phyloP scores from a whole-genome alignment of 768 basidiomycete species.

The Wakefieldia striispora region DNA sequence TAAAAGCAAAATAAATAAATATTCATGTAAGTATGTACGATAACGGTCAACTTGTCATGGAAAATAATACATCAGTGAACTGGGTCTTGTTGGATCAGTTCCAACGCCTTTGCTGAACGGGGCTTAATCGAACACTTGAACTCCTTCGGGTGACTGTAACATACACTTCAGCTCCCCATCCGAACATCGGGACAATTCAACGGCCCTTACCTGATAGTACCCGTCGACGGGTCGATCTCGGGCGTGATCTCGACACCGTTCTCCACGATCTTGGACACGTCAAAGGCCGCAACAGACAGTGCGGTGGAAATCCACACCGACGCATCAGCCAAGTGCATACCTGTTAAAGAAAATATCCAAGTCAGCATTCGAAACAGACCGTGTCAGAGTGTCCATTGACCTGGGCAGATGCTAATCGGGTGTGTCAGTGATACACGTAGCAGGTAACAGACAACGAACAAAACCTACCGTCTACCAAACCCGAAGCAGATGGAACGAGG shows the following conservation, averaged over 20 bases:
- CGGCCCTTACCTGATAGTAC: constrained; percentile 55
- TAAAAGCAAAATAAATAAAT: too few relatives aligned
- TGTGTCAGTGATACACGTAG: constrained; percentile 4
- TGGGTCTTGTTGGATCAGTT: constrained; percentile 50
- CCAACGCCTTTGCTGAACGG: constrained; percentile 55
- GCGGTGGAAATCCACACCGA: constrained; percentile 45
- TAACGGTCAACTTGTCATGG: too few relatives aligned
- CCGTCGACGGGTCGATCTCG: constrained; percentile 54
- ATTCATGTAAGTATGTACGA: too few relatives aligned
- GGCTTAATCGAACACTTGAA: constrained; percentile 61
- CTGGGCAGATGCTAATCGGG: constrained; percentile 27
- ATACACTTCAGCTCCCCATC: neutral
- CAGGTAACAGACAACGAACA: constrained; percentile 1
- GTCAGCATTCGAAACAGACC: constrained; percentile 26
- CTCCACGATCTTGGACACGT: constrained; percentile 44
- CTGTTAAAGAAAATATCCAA: constrained; percentile 24
- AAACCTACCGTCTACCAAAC: constrained; percentile 58
- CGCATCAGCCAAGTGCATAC: constrained; percentile 51
- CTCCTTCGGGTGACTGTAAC: constrained; percentile 53
- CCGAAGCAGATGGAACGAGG: constrained; percentile 65
- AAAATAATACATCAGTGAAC: constrained; percentile 12
- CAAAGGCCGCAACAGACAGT: constrained; percentile 46
- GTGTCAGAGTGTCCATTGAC: constrained; percentile 9
- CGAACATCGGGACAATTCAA: neutral
- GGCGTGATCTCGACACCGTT: constrained; percentile 51